Evolutionary conservation across 768 basidiomycete species (phyloP).

Genomic region (Pleurotus tuoliensis): DNA sequence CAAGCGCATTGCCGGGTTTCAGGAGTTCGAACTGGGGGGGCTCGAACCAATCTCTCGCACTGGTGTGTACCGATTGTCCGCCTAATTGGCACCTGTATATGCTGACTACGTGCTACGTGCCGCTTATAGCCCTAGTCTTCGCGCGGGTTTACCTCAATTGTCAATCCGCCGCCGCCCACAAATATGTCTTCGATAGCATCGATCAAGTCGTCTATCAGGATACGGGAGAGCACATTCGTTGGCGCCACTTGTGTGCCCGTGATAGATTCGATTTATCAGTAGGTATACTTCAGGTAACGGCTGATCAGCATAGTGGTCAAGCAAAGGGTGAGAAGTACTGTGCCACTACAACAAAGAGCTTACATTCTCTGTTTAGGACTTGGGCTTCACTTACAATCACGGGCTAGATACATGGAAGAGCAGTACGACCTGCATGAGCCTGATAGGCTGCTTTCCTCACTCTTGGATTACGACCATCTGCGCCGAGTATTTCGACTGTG

Average conservation of each 20-base stretch:
- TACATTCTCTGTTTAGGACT: no score
- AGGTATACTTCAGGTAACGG: slow-evolving; percentile 16
- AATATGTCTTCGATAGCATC: slow-evolving; percentile 15
- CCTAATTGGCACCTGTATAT: neutral
- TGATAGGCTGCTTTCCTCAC: no score
- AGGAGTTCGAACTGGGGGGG: slow-evolving; percentile 23
- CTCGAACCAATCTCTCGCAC: slow-evolving; percentile 15
- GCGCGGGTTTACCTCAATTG: slow-evolving; percentile 16
- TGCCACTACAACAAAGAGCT: neutral
- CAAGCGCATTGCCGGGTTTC: slow-evolving; percentile 19
- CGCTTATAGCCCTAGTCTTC: slow-evolving; percentile 15
- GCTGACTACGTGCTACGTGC: neutral
- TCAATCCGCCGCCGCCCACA: slow-evolving; percentile 18
- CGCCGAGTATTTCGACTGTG: no score
- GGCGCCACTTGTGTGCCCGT: slow-evolving; percentile 19
- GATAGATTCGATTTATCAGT: slow-evolving; percentile 8
- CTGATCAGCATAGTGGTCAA: slow-evolving; percentile 20
- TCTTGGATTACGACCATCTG: no score
- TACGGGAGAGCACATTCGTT: slow-evolving; percentile 14
- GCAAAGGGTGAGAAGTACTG: slow-evolving; percentile 14
- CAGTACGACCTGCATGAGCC: no score
- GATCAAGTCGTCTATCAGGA: slow-evolving; percentile 18
- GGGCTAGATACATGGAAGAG: no score
- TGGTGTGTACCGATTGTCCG: slow-evolving; percentile 11
- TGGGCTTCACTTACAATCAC: no score